phyloP scores from a whole-genome alignment of 2,329 filamentous ascomycete genomes.

The Pseudocercospora musae region DNA sequence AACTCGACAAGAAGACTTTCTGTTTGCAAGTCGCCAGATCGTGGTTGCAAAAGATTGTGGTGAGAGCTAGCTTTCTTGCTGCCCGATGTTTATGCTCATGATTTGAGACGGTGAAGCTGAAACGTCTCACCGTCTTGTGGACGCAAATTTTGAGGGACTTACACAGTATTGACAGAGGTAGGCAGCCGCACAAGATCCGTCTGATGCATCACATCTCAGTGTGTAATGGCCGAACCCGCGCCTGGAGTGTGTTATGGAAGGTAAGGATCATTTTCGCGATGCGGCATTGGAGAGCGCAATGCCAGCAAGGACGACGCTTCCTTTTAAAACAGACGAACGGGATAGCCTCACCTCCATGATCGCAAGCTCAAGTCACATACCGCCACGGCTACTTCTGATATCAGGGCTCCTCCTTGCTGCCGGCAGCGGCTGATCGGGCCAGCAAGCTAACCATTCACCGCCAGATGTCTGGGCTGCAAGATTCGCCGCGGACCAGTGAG shows the following conservation, averaged over 20 bases:
- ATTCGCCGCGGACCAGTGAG: conserved; percentile 12
- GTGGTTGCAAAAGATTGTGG: background rate
- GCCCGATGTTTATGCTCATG: conserved; percentile 6
- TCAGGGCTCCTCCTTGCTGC: conserved; percentile 12
- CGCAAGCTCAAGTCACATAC: conserved; percentile 17
- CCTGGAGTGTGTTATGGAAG: conserved; percentile 2
- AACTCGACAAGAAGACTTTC: background rate
- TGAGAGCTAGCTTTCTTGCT: background rate
- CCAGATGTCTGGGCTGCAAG: conserved; percentile 4
- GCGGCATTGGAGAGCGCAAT: conserved; percentile 5
- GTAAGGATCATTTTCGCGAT: conserved; percentile 9
- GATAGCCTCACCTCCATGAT: conserved; percentile 19
- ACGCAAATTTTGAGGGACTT: conserved; percentile 21
- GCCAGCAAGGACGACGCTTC: conserved; percentile 5
- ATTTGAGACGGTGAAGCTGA: conserved; percentile 8
- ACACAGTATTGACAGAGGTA: conserved; percentile 22
- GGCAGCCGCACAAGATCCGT: conserved; percentile 18
- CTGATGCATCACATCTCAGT: conserved; percentile 22
- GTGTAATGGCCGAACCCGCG: conserved; percentile 3
- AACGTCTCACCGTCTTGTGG: conserved; percentile 1
- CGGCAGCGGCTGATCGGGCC: conserved; percentile 11
- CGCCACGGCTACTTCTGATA: conserved; percentile 9
- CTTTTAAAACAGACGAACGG: conserved; percentile 4
- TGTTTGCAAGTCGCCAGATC: background rate
- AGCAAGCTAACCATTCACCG: conserved; percentile 12